Evolutionary conservation across 352 stramenopile genomes (phyloP).

Genomic region (Phytopythium oedochilum): DNA sequence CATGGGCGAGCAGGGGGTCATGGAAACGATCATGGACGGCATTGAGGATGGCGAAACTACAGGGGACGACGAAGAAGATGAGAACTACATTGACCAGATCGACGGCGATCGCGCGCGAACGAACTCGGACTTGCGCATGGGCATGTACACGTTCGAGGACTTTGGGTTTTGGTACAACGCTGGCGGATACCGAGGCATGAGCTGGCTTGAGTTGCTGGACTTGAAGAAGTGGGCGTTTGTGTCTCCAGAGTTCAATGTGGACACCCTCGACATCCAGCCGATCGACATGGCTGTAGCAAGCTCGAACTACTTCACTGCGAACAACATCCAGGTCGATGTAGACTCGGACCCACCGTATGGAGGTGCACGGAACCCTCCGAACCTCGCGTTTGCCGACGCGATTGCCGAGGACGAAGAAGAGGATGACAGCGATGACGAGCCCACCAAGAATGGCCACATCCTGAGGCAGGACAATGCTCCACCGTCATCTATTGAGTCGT

Average conservation of each 20-base stretch:
- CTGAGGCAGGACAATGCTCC: constrained; percentile 7
- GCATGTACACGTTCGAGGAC: constrained; percentile 77
- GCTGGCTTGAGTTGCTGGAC: constrained; percentile 84
- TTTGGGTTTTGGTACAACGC: constrained; percentile 86
- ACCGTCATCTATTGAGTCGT: constrained; percentile 46
- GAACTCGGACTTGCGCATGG: constrained; percentile 46
- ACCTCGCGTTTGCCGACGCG: constrained; percentile 52
- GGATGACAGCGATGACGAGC: constrained; percentile 6
- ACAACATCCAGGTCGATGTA: constrained; percentile 80
- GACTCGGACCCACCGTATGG: constrained; percentile 32
- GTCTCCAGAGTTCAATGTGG: constrained; percentile 58
- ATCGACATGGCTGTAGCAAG: constrained; percentile 70
- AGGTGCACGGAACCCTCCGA: neutral
- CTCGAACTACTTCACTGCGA: constrained; percentile 81
- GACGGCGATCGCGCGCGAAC: constrained; percentile 31
- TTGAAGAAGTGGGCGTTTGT: constrained; percentile 83
- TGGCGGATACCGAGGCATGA: constrained; percentile 71
- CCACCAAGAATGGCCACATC: neutral
- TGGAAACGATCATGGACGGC: constrained; percentile 70
- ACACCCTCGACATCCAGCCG: constrained; percentile 58
- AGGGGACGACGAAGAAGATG: constrained; percentile 12
- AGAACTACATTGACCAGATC: constrained; percentile 28
- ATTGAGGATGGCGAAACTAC: constrained; percentile 18
- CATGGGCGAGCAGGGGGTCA: constrained; percentile 69
- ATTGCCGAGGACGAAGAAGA: constrained; percentile 73